These are phyloP conservation scores for Penicillium subrubescens DNA, from an alignment of 495 filamentous ascomycete genomes.

Conservation along the genomic window DNA sequence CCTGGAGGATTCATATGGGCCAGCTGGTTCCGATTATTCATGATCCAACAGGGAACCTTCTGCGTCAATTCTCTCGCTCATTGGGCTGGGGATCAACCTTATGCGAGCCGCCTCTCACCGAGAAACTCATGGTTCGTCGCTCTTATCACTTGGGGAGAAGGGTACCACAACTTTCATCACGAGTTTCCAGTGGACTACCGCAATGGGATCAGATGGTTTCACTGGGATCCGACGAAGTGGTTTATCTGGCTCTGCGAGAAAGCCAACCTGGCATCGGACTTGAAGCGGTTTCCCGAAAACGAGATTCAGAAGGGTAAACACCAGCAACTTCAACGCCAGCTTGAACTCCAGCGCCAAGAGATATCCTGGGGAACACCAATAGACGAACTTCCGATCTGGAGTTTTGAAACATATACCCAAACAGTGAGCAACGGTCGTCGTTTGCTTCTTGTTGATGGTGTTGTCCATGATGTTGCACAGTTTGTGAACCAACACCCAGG, in stretches of 20 bases:
- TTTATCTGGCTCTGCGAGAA: slow-evolving; percentile 87
- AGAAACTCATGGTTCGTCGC: slow-evolving; percentile 4
- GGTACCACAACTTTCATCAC: slow-evolving; percentile 99
- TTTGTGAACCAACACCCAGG: slow-evolving; percentile 95
- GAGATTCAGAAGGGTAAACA: slow-evolving; percentile 95
- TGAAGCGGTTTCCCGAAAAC: slow-evolving; percentile 92
- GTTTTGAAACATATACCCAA: slow-evolving; percentile 84
- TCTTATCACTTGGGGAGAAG: slow-evolving; percentile 79
- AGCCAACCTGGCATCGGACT: slow-evolving; percentile 81
- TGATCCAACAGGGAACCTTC: slow-evolving; percentile 19
- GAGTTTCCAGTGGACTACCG: slow-evolving; percentile 97
- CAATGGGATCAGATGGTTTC: slow-evolving; percentile 91
- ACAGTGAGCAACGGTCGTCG: slow-evolving; percentile 81
- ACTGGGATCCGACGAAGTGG: slow-evolving; percentile 98
- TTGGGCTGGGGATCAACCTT: slow-evolving; percentile 20
- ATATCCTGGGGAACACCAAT: slow-evolving; percentile 74
- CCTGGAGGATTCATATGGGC: slow-evolving; percentile 20
- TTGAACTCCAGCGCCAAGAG: slow-evolving; percentile 81
- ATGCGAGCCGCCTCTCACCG: not conserved
- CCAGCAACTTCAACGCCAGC: slow-evolving; percentile 92
- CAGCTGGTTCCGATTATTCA: not conserved
- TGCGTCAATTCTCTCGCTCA: slow-evolving; percentile 28
- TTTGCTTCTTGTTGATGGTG: slow-evolving; percentile 81
- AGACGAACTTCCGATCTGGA: slow-evolving; percentile 50
- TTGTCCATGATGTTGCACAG: slow-evolving; percentile 86